Percentiles rank a stretch among this genome's conserved stretches.
Evolutionary conservation across 306 rosid species (phyloP).

Genomic region (Fragaria ananassa): DNA sequence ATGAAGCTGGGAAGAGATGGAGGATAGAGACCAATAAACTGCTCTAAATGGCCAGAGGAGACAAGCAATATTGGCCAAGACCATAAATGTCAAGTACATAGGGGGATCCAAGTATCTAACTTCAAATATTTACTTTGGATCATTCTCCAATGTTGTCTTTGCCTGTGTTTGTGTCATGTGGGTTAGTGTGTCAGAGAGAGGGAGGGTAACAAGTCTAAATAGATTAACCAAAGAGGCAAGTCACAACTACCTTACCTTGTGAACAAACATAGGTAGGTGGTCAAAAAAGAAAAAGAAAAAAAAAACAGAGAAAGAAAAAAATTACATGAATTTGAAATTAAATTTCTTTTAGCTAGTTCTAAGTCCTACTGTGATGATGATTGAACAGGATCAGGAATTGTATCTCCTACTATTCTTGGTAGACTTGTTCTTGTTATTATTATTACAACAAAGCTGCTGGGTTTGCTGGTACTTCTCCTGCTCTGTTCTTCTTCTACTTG

Average conservation of each 20-base stretch:
- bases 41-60: neutral
- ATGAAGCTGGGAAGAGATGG: neutral
- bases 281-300: neutral
- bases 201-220: neutral
- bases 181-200: slow-evolving; percentile 9
- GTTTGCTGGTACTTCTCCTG: slow-evolving; percentile 25
- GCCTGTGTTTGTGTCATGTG: neutral
- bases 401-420: slow-evolving; percentile 3
- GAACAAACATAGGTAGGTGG: slow-evolving; percentile 12
- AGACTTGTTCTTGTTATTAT: neutral
- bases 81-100: slow-evolving; percentile 2
- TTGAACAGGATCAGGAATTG: neutral
- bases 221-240: slow-evolving; percentile 6
- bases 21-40: slow-evolving; percentile 5
- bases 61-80: neutral
- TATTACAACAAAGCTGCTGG: neutral
- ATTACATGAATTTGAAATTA: neutral
- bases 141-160: slow-evolving; percentile 12
- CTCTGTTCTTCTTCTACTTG: slow-evolving; percentile 33
- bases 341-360: slow-evolving; percentile 2
- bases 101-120: neutral
- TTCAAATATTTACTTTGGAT: slow-evolving; percentile 10
- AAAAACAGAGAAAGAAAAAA: neutral
- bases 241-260: slow-evolving; percentile 10
- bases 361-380: neutral